These are phyloP conservation scores for Nakazawaea peltata DNA, from an alignment of 805 yeast genomes.

Conservation along the genomic window DNA sequence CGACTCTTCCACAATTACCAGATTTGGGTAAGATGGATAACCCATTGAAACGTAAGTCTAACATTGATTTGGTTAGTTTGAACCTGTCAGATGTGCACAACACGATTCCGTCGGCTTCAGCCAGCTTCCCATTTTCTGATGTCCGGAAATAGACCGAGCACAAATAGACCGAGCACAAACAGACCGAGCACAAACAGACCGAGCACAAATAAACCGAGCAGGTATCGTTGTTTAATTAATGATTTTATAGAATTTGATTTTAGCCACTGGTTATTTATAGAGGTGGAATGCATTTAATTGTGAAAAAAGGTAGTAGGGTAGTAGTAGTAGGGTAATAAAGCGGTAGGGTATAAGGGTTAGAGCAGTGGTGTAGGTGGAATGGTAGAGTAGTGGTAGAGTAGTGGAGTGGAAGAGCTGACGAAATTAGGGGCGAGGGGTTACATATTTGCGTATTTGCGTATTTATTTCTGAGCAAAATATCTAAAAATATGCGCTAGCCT, in stretches of 20 bases:
- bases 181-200: too few species aligned
- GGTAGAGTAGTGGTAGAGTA: background rate
- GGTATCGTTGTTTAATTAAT: too few species aligned
- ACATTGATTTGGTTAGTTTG: slow-evolving; percentile 9
- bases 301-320: background rate
- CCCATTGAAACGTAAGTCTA: slow-evolving; percentile 12
- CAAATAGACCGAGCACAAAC: too few species aligned
- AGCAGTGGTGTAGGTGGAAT: background rate
- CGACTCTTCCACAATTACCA: slow-evolving; percentile 19
- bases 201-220: too few species aligned
- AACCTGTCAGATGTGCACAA: slow-evolving; percentile 4
- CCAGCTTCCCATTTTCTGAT: background rate
- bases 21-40: slow-evolving; percentile 18
- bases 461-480: too few species aligned
- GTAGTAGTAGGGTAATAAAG: background rate
- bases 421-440: too few species aligned
- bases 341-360: background rate
- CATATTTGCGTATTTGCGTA: too few species aligned
- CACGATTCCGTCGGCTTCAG: slow-evolving; percentile 2
- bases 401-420: background rate
- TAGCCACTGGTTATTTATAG: background rate
- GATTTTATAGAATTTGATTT: too few species aligned
- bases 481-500: too few species aligned
- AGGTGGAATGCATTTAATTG: too few species aligned
- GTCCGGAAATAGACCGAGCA: slow-evolving; percentile 3